phyloP scores from a whole-genome alignment of 2,329 filamentous ascomycete genomes.

The Lizonia empirigonia region DNA sequence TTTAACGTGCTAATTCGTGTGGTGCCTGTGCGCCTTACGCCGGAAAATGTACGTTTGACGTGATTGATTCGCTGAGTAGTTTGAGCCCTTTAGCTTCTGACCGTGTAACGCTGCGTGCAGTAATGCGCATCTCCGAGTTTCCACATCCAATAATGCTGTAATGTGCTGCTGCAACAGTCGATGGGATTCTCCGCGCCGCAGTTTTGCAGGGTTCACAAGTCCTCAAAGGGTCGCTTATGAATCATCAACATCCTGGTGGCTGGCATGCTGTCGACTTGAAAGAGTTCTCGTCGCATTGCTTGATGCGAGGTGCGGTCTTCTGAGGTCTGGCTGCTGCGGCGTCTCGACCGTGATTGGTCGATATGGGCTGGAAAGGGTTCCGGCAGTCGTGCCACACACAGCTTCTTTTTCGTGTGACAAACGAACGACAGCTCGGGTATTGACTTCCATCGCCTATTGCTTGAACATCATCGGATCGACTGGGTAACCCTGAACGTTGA shows the following conservation, averaged over 20 bases:
- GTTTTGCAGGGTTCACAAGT: neutral
- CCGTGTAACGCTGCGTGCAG: neutral
- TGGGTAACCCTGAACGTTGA: constrained; percentile 40
- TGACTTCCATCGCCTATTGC: constrained; percentile 16
- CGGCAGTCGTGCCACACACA: constrained; percentile 6
- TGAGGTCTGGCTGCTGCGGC: constrained; percentile 3
- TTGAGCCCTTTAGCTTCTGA: constrained; percentile 1
- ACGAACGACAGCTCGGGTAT: constrained; percentile 3
- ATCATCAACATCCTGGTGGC: constrained; percentile 1
- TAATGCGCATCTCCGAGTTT: neutral
- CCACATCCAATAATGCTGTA: constrained; percentile 3
- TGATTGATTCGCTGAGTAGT: neutral
- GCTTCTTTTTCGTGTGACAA: constrained; percentile 8
- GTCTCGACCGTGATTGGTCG: constrained; percentile 6
- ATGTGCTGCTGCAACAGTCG: neutral
- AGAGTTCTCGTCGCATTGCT: neutral
- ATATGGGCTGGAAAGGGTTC: neutral
- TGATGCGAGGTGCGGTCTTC: constrained; percentile 3
- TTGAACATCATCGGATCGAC: constrained; percentile 47
- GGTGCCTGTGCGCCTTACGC: constrained; percentile 4
- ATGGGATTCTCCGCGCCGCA: neutral
- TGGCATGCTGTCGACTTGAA: neutral
- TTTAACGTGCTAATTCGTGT: neutral
- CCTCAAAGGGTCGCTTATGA: constrained; percentile 1
- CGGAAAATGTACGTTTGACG: neutral